Percentiles rank a stretch among this genome's conserved stretches.
Evolutionary conservation across 2,329 filamentous ascomycete species (phyloP).

Genomic region (Beauveria sp.): DNA sequence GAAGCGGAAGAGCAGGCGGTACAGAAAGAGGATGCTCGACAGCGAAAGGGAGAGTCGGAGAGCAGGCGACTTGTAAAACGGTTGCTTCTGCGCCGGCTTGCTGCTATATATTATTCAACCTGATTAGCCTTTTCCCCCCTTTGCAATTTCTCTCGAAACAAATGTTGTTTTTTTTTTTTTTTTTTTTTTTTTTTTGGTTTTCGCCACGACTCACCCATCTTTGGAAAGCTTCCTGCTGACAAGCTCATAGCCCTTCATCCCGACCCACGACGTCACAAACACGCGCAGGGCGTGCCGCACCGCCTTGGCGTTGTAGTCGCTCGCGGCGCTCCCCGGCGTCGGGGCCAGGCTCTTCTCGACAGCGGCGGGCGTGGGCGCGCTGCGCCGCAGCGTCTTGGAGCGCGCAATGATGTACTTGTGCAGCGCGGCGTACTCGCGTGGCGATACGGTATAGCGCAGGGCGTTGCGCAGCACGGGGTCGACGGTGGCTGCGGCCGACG

Average conservation of each 20-base stretch:
- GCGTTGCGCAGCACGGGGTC: slow-evolving; percentile 78
- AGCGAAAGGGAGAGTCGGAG: slow-evolving; percentile 75
- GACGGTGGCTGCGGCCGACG: slow-evolving; percentile 21
- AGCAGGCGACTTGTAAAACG: slow-evolving; percentile 58
- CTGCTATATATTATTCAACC: slow-evolving; percentile 13
- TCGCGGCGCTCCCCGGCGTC: slow-evolving; percentile 23
- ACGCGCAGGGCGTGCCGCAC: slow-evolving; percentile 64
- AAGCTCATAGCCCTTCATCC: slow-evolving; percentile 55
- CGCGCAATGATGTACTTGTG: slow-evolving; percentile 77
- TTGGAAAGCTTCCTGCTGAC: slow-evolving; percentile 41
- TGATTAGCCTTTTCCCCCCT: not conserved
- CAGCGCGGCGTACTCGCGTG: slow-evolving; percentile 76
- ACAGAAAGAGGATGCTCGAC: slow-evolving; percentile 77
- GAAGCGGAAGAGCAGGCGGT: slow-evolving; percentile 85
- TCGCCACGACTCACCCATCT: slow-evolving; percentile 33
- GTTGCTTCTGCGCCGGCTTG: slow-evolving; percentile 37
- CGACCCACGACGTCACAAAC: slow-evolving; percentile 56
- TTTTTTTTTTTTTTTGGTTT: not conserved
- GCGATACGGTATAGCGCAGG: slow-evolving; percentile 76
- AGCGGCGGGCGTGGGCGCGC: slow-evolving; percentile 46
- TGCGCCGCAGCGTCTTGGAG: slow-evolving; percentile 49
- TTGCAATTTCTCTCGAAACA: too few species aligned
- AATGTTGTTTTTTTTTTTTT: too few species aligned
- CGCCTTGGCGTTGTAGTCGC: slow-evolving; percentile 61
- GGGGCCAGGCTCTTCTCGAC: slow-evolving; percentile 37